Conservation (phyloP, 1,284 basidiomycete species). For the Ustilago trichophora region DNA sequence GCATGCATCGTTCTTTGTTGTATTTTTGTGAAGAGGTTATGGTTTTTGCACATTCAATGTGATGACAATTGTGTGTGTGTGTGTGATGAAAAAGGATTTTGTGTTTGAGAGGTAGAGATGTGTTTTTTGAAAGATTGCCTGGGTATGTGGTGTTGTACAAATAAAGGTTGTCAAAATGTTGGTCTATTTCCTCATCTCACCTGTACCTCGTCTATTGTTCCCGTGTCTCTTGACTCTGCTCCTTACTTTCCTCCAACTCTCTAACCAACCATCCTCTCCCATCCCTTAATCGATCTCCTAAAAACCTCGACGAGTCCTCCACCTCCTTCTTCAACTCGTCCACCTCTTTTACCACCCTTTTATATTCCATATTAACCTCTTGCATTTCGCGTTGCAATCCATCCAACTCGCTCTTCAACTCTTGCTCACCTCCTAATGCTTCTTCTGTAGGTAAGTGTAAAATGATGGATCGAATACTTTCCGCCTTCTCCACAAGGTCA, state of each 20-base stretch:
- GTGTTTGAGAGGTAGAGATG: too few relatives aligned
- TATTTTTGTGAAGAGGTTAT: too few relatives aligned
- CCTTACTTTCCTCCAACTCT: slow-evolving; percentile 17
- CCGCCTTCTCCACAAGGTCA: slow-evolving; percentile 46
- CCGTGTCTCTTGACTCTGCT: too few relatives aligned
- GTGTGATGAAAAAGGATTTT: neutral
- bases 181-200: too few relatives aligned
- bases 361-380: slow-evolving; percentile 37
- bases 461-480: slow-evolving; percentile 38
- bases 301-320: slow-evolving; percentile 5
- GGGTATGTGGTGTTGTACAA: neutral
- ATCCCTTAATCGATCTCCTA: slow-evolving; percentile 1
- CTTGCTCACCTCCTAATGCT: slow-evolving; percentile 4
- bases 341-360: slow-evolving; percentile 16
- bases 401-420: slow-evolving; percentile 12
- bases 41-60: too few relatives aligned
- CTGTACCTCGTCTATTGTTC: too few relatives aligned
- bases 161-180: too few relatives aligned
- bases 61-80: too few relatives aligned
- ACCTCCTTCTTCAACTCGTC: slow-evolving; percentile 16
- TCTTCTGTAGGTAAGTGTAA: slow-evolving; percentile 20
- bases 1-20: too few relatives aligned
- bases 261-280: slow-evolving; percentile 17
- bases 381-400: slow-evolving; percentile 13
- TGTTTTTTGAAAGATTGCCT: too few relatives aligned